Evolutionary conservation across 345 rosid genomes (phyloP).

Genomic region (Moringa oleifera): DNA sequence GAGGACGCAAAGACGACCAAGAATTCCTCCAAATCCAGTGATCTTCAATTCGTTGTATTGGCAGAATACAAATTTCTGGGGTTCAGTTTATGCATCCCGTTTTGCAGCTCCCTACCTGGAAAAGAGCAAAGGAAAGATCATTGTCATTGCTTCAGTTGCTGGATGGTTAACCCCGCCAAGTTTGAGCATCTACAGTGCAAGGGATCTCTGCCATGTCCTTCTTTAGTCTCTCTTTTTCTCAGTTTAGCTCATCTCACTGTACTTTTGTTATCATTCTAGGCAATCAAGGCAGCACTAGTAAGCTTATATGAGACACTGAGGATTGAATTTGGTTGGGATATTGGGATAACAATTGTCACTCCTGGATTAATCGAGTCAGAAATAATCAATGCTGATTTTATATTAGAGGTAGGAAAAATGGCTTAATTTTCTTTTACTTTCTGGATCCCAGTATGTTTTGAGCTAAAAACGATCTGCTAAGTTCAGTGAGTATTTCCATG

Average conservation of each 20-base stretch:
- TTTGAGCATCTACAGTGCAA: slow-evolving; percentile 50
- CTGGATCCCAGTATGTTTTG: too few species aligned
- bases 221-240: too few species aligned
- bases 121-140: slow-evolving; percentile 48
- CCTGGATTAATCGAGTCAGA: slow-evolving; percentile 57
- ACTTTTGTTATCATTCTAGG: too few species aligned
- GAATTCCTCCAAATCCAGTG: too few species aligned
- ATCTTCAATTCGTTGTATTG: not conserved
- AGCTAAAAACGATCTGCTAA: too few species aligned
- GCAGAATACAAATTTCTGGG: slow-evolving; percentile 69
- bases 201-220: too few species aligned
- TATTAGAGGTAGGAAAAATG: too few species aligned
- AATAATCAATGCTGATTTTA: too few species aligned
- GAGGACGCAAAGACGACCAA: too few species aligned
- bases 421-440: too few species aligned
- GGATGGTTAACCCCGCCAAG: slow-evolving; percentile 47
- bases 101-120: slow-evolving; percentile 55
- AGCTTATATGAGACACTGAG: slow-evolving; percentile 56
- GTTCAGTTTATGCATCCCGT: slow-evolving; percentile 42
- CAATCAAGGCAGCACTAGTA: slow-evolving; percentile 57
- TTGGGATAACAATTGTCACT: slow-evolving; percentile 48
- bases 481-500: too few species aligned
- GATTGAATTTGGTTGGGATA: slow-evolving; percentile 41
- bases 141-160: slow-evolving; percentile 40
- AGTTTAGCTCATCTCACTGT: too few species aligned